Conservation (phyloP, 2,329 filamentous ascomycete species). For the Emmonsiellopsis sp. region DNA sequence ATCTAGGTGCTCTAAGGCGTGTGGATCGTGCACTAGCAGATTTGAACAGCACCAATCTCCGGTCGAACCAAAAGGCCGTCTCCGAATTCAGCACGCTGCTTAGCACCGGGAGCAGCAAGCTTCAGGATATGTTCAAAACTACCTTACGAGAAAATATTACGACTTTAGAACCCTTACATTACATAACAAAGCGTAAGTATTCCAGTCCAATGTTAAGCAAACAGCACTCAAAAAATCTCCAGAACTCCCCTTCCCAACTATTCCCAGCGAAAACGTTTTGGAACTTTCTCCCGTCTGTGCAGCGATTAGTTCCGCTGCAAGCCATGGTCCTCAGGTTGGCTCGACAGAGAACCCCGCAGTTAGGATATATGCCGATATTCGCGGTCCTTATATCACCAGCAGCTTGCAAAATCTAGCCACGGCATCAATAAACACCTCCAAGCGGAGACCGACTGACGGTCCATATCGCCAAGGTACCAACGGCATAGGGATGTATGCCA, state of each 20-base stretch:
- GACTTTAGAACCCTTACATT: slow-evolving; percentile 81
- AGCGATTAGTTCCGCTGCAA: slow-evolving; percentile 57
- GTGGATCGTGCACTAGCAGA: slow-evolving; percentile 75
- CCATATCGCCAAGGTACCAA: slow-evolving; percentile 84
- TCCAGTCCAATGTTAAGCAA: neutral
- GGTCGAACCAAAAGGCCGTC: slow-evolving; percentile 83
- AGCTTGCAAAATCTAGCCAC: slow-evolving; percentile 79
- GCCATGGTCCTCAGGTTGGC: slow-evolving; percentile 40
- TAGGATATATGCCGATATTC: slow-evolving; percentile 74
- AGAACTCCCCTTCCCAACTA: slow-evolving; percentile 66
- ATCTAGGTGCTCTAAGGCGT: slow-evolving; percentile 81
- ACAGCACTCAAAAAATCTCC: slow-evolving; percentile 1
- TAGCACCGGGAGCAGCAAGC: slow-evolving; percentile 66
- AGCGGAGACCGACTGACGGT: slow-evolving; percentile 64
- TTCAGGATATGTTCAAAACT: slow-evolving; percentile 76
- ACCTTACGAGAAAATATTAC: slow-evolving; percentile 68
- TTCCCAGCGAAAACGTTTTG: slow-evolving; percentile 67
- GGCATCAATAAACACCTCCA: slow-evolving; percentile 73
- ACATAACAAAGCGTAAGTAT: slow-evolving; percentile 70
- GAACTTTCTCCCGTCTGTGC: slow-evolving; percentile 69
- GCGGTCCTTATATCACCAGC: slow-evolving; percentile 74
- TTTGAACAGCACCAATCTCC: slow-evolving; percentile 80
- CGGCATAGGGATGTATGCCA: slow-evolving; percentile 81
- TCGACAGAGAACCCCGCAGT: slow-evolving; percentile 56
- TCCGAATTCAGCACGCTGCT: slow-evolving; percentile 68